Evolutionary conservation across 371 early-diverging fungal species (phyloP), one percentile per base, ranked within the genome.

Genomic region (Amoeboaphelidium protococcarum): DNA sequence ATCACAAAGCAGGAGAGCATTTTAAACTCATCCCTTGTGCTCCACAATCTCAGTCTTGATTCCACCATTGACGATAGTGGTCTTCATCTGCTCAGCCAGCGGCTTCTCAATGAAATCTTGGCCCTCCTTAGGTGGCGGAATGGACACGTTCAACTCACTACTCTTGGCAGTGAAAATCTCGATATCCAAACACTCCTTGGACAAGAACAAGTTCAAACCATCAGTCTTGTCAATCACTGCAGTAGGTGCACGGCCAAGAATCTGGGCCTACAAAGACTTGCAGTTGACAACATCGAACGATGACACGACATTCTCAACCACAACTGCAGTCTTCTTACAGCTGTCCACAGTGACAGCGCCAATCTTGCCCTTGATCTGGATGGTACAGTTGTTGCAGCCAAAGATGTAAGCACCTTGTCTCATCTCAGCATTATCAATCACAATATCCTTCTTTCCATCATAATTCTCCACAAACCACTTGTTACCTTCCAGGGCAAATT

Each of bases 401-500:
- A 64, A 90, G 49, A 94, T 78, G 53, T 89, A 88, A 10, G 89
- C 86, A 0, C 77, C 74, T 53, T 91, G 89, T 50, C 74, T 78
- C 49, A 88, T 71, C 48, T 79, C 78, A 0, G 78, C 73, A 0
- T 70, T 68, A 48, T 84, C 80, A 48, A 91, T 68, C 22, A 79
- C 64, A 37, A 46, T 46, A 22, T 78, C 64, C 26, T 60, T 58
- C 57, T 82, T 73, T 59, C 77, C 76, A 54, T 77, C 75, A 47
- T 73, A 74, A 60, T 82, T 75, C 58, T 86, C 82, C 72, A 94
- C 72, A 22, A 73, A 68, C 95, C 95, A 94, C 63, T 88, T 88
- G 64, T 75, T 77, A 48, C 86, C 86, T 50, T 83, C 79, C 43
- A 92, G 63, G 23, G 66, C 73, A 45, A 78, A 63, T 58, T 73